Evolutionary conservation across 208 protist genomes (phyloP), one percentile per base, ranked within the genome.

Genomic region (Herpetomonas samuelpessoai): DNA sequence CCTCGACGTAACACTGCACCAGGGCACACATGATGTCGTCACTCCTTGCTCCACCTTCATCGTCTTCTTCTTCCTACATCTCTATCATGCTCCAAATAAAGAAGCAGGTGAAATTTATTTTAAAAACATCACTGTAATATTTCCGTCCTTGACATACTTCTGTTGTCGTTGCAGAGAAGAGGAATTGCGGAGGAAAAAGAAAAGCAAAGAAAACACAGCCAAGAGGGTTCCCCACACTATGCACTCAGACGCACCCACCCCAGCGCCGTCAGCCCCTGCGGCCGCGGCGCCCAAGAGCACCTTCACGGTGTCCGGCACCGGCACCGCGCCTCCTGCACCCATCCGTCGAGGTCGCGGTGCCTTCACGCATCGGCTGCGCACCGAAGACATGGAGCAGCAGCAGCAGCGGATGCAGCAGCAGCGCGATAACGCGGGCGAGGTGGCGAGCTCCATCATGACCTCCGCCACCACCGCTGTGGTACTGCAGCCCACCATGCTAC

Each of bases 301-400:
- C 3, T 61, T 61, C 27, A 67, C 62, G 6, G 47, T 57, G 14
- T 28, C 62, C 6, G 52, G 47, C 28, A 57, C 47, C 3, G 51
- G 35, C 35, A 41, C 35, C 14, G 35, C 35, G 35, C 35, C 35
- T 6, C 35, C 35, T 14, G 35, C 35, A 6, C 35, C 35, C 35
- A 41, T 86, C 26, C 83, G 88, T 31, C 76, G 83, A 18, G 88
- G 88, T 1, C 79, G 88, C 10, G 88, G 88, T 4, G 81, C 71
- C 22, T 91, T 91, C 53, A 68, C 70, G 25, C 76, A 79, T 45
- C 71, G 75, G 25, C 74, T 94, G 24, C 88, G 76, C 50, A 88
- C 82, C 1, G 87, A 94, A 19, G 69, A 83, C 35, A 65, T 74
- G 22, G 63, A 76, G 57, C 64, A 30, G 68, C 44, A 74, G 62